Evolutionary conservation across 805 yeast genomes (phyloP), one percentile per base, ranked within the genome.

Genomic region (Wickerhamomyces xylosicus): DNA sequence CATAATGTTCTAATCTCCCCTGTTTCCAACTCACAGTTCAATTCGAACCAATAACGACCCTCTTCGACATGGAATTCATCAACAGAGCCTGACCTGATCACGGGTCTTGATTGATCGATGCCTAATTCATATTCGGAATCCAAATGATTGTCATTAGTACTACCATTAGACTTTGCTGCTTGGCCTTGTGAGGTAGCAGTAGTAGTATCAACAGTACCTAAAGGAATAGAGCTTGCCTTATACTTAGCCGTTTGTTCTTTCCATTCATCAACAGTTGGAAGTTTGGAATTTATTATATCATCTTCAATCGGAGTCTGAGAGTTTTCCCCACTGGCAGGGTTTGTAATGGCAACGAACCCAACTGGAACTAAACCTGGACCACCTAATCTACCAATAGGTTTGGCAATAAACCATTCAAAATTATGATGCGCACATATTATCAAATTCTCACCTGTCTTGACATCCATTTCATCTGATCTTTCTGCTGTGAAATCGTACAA

Each of bases 341-440:
- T 95, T 32, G 90, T 76, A 29, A 90, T 72, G 53, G 86, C 85
- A 19, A 92, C 92, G 53, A 84, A 92, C 16, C 85, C 74, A 5
- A 85, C 89, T 0, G 99, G 98, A 7, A 92, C 94, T 35, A 92
- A 68, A 1, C 99, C 98, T 0, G 97, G 97, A 1, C 97, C 98
- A 19, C 98, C 97, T 31, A 92, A 66, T 39, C 97, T 69, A 43
- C 90, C 94, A 33, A 92, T 84, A 13, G 96, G 96, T 58, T 92
- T 92, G 5, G 97, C 97, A 43, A 92, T 92, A 51, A 87, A 89
- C 99, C 99, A 92, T 62, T 94, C 99, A 47, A 69, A 83, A 40
- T 86, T 87, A 55, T 90, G 95, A 60, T 90, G 97, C 2, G 99
- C 99, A 61, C 96, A 90, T 11, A 94, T 77, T 22, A 89, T 84